phyloP scores from a whole-genome alignment of 495 filamentous ascomycete genomes.

The Annulohypoxylon bovei region DNA sequence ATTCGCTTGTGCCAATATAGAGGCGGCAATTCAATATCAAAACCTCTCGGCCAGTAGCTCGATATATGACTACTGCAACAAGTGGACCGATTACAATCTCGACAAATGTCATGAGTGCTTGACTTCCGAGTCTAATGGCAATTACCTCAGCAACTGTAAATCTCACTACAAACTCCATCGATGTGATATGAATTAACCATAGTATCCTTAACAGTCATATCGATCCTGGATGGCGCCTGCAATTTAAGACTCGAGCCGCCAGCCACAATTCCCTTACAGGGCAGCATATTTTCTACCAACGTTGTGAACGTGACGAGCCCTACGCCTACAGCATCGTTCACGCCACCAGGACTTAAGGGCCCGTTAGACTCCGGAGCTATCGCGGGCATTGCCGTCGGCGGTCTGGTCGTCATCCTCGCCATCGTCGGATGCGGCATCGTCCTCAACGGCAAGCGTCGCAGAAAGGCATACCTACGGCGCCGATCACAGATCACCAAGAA shows the following conservation, averaged over 20 bases:
- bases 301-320: constrained; percentile 56
- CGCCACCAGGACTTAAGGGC: constrained; percentile 44
- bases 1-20: constrained; percentile 53
- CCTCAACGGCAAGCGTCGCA: constrained; percentile 58
- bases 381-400: constrained; percentile 63
- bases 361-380: constrained; percentile 60
- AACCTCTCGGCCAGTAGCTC: constrained; percentile 49
- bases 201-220: constrained; percentile 44
- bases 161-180: background rate
- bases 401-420: constrained; percentile 54
- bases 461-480: constrained; percentile 54
- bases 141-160: constrained; percentile 55
- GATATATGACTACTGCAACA: constrained; percentile 53
- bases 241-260: constrained; percentile 51
- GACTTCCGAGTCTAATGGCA: constrained; percentile 10
- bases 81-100: constrained; percentile 49
- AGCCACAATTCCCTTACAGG: constrained; percentile 53
- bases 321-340: constrained; percentile 39
- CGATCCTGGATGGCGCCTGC: constrained; percentile 60
- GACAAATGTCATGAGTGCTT: constrained; percentile 53
- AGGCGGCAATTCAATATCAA: constrained; percentile 47
- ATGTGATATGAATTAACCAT: constrained; percentile 8
- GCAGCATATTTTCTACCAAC: constrained; percentile 58
- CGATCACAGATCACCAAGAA: constrained; percentile 51
- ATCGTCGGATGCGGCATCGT: constrained; percentile 57